These are phyloP conservation scores for Platanus orientalis DNA, from an alignment of 164 flowering plant genomes.

Conservation along the genomic window DNA sequence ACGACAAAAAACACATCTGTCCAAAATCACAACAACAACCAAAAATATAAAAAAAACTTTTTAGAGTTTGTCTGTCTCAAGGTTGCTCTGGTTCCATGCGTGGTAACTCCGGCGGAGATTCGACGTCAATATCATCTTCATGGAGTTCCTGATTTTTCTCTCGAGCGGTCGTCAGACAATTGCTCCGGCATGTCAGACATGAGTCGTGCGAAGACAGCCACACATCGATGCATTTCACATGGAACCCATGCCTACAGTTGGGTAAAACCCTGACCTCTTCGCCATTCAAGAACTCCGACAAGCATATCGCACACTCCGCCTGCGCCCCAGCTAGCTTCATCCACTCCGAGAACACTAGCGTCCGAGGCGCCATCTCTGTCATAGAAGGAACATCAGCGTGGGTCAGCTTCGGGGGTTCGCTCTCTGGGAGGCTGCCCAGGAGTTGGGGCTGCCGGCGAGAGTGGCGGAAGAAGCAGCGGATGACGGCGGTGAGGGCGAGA, in stretches of 20 bases:
- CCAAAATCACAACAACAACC: too few relatives aligned
- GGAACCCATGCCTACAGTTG: constrained; percentile 67
- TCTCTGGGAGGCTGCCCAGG: too few relatives aligned
- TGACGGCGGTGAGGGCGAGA: constrained; percentile 35
- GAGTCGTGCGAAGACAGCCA: constrained; percentile 42
- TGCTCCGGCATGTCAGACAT: constrained; percentile 49
- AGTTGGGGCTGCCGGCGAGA: too few relatives aligned
- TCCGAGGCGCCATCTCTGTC: too few relatives aligned
- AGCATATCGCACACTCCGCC: constrained; percentile 49
- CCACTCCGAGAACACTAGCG: constrained; percentile 29
- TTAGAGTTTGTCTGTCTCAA: too few relatives aligned
- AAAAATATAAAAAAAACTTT: too few relatives aligned
- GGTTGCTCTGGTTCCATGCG: too few relatives aligned
- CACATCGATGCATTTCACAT: constrained; percentile 36
- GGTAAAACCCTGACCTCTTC: constrained; percentile 40
- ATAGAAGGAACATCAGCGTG: not conserved
- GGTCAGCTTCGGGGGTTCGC: not conserved
- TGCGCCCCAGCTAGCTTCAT: constrained; percentile 32
- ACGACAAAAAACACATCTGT: too few relatives aligned
- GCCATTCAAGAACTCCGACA: constrained; percentile 48
- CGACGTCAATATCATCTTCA: not conserved
- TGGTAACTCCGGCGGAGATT: constrained; percentile 2
- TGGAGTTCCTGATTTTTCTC: not conserved
- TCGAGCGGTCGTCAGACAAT: constrained; percentile 15
- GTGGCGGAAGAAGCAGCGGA: constrained; percentile 39